Percentiles rank a stretch among this genome's conserved stretches.
Evolutionary conservation across 257 asterid genomes (phyloP).

Genomic region (Nicotiana tabacum): DNA sequence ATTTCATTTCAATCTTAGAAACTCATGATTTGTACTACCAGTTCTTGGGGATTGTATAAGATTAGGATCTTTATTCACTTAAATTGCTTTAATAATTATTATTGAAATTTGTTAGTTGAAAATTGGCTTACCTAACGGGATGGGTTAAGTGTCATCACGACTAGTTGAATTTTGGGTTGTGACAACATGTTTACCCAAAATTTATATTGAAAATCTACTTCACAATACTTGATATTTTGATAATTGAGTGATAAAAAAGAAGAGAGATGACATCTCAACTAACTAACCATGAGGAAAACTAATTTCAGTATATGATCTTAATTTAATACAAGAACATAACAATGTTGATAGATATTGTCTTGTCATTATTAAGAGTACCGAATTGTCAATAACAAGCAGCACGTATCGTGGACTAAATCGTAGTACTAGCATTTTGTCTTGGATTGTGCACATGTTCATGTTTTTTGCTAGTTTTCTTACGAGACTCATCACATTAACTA

Average conservation of each 20-base stretch:
- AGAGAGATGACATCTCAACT: not conserved
- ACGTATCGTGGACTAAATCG: not conserved
- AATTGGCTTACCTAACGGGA: too few species aligned
- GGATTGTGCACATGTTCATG: constrained; percentile 2
- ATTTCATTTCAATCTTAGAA: too few species aligned
- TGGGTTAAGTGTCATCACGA: too few species aligned
- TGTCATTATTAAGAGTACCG: not conserved
- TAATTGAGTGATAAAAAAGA: not conserved
- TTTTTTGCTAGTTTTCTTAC: not conserved
- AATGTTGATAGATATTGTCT: not conserved
- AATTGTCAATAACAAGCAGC: not conserved
- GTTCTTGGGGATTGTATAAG: too few species aligned
- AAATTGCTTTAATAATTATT: too few species aligned
- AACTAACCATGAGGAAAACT: not conserved
- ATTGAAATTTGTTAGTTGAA: too few species aligned
- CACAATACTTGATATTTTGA: not conserved
- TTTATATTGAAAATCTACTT: not conserved
- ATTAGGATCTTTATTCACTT: too few species aligned
- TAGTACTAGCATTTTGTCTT: not conserved
- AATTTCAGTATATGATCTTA: not conserved
- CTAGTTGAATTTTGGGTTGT: too few species aligned
- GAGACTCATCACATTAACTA: not conserved
- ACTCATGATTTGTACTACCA: too few species aligned
- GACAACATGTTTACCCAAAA: not conserved
- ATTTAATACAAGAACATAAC: not conserved